Base-by-base conservation (phyloP, 805 yeast species). In the Saccharomycopsis javanensis region DNA sequence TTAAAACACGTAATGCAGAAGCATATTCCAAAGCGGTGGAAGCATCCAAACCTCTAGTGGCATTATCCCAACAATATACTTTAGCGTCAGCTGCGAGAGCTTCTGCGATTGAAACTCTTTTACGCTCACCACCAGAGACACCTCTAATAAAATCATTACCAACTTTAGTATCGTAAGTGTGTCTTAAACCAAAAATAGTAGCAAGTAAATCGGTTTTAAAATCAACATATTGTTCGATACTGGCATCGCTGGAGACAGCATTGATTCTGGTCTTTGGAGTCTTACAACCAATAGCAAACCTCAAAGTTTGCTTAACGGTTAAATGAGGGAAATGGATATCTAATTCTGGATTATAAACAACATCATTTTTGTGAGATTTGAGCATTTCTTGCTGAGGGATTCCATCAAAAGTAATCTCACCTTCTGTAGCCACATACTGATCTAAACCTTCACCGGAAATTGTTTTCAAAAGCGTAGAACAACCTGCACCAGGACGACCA, bases 81-180 rank as follows among this genome's bases (percentile, higher is more conserved):
- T 79, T 72, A 31, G 88, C 85, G 30, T 83, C 80, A 53, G 83
- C 75, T 51, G 85, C 78, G 51, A 85, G 72, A 1, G 86, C 86
- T 70, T 87, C 96, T 10, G 90, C 88, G 64, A 87, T 82, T 10
- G 92, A 84, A 2, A 87, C 92, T 73, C 95, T 80, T 70, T 86
- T 86, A 63, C 95, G 75, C 71, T 87, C 94, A 75, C 95, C 94
- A 65, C 95, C 92, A 54, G 92, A 83, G 45, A 85, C 87, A 72
- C 89, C 87, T 67, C 88, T 77, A 31, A 84, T 76, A 45, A 77
- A 73, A 60, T 81, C 85, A 65, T 76, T 76, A 59, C 86, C 86
- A 35, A 81, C 86, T 61, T 77, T 78, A 16, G 86, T 80, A 66
- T 79, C 71, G 60, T 74, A 73, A 5, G 87, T 80, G 67, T 81